phyloP scores from a whole-genome alignment of 495 filamentous ascomycete species.

The Aspergillus nanangensis region DNA sequence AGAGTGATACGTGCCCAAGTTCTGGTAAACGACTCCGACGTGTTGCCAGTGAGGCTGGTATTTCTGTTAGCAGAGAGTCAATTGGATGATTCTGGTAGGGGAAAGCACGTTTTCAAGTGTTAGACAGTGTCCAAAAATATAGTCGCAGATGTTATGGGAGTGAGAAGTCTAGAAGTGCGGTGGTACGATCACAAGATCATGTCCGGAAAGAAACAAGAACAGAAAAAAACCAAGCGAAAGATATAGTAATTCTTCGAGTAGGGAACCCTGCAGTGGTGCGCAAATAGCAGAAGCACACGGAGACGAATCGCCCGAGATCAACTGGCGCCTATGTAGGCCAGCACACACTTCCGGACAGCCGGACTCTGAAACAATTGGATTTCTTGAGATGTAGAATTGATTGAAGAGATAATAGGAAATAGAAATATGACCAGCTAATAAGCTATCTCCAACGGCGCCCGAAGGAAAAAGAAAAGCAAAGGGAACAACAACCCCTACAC shows the following conservation, averaged over 20 bases:
- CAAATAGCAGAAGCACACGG: constrained; percentile 36
- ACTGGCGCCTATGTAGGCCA: constrained; percentile 12
- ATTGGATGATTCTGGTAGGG: constrained; percentile 25
- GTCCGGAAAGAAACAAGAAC: constrained; percentile 5
- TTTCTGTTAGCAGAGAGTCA: constrained; percentile 25
- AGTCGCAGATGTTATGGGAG: constrained; percentile 25
- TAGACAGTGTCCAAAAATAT: constrained; percentile 34
- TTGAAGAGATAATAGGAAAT: constrained; percentile 7
- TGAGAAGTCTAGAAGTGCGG: constrained; percentile 4
- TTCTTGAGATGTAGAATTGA: constrained; percentile 12
- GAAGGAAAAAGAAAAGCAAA: constrained; percentile 7
- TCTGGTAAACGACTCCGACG: constrained; percentile 26
- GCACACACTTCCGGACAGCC: constrained; percentile 18
- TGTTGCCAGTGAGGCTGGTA: constrained; percentile 40
- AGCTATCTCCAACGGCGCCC: constrained; percentile 14
- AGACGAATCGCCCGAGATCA: constrained; percentile 21
- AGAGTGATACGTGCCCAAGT: constrained; percentile 33
- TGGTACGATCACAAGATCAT: constrained; percentile 12
- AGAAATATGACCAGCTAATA: constrained; percentile 15
- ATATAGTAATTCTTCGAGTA: constrained; percentile 11
- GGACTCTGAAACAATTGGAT: constrained; percentile 16
- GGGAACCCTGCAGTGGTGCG: constrained; percentile 22
- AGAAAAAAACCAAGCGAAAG: constrained; percentile 6
- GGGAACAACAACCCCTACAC: not conserved
- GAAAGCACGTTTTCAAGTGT: constrained; percentile 34